Evolutionary conservation across 2,329 filamentous ascomycete species (phyloP).

Genomic region (Penicillium olsonii): DNA sequence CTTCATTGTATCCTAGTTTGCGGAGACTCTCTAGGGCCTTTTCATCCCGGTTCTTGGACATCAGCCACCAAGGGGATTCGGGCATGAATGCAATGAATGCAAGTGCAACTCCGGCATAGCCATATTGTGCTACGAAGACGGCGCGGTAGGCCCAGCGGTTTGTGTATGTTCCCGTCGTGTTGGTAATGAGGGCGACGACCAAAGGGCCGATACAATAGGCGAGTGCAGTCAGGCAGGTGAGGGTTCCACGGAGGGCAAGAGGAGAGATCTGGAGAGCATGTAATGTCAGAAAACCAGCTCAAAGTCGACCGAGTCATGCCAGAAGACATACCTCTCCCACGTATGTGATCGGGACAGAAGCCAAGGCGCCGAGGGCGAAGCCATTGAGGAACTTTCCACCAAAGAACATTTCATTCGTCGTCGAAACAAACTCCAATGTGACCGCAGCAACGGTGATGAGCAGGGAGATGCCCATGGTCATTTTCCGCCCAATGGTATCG

Average conservation of each 20-base stretch:
- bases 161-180: slow-evolving; percentile 39
- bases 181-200: slow-evolving; percentile 40
- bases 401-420: slow-evolving; percentile 45
- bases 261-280: slow-evolving; percentile 35
- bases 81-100: slow-evolving; percentile 21
- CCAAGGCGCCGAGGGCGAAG: slow-evolving; percentile 43
- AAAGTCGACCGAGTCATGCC: too few species aligned
- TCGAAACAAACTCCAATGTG: slow-evolving; percentile 46
- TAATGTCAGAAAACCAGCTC: not conserved
- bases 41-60: slow-evolving; percentile 6
- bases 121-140: slow-evolving; percentile 46
- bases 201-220: slow-evolving; percentile 46
- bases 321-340: slow-evolving; percentile 26
- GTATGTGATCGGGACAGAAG: slow-evolving; percentile 42
- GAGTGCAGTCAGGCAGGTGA: slow-evolving; percentile 42
- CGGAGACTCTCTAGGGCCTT: slow-evolving; percentile 9
- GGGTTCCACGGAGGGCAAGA: slow-evolving; percentile 38
- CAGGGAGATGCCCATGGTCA: slow-evolving; percentile 38
- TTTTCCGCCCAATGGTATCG: slow-evolving; percentile 12
- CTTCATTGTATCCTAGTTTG: slow-evolving; percentile 12
- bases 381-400: slow-evolving; percentile 48
- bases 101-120: slow-evolving; percentile 39
- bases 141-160: slow-evolving; percentile 47
- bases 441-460: slow-evolving; percentile 41
- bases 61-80: slow-evolving; percentile 17